Percentiles rank a stretch among this genome's conserved stretches.
These are phyloP conservation scores for Peterozyma xylosa DNA, from an alignment of 805 yeast genomes.

Conservation along the genomic window DNA sequence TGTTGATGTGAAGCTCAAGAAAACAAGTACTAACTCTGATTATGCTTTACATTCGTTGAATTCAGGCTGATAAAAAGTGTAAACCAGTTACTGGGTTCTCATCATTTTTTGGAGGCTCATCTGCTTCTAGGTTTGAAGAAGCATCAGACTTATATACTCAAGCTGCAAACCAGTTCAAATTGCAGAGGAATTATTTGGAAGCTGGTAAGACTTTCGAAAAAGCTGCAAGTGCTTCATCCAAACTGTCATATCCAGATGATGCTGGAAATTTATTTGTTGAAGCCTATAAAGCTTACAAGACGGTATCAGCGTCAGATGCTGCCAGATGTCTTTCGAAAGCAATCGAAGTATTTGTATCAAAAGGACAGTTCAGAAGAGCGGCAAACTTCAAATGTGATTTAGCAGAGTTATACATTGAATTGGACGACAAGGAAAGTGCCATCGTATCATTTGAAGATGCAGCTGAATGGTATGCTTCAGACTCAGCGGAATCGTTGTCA, in stretches of 20 bases:
- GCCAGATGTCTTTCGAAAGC: constrained; percentile 74
- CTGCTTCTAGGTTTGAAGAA: constrained; percentile 68
- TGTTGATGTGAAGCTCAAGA: too few species aligned
- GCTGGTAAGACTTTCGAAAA: constrained; percentile 83
- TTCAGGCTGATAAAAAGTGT: constrained; percentile 62
- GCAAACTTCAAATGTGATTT: constrained; percentile 91
- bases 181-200: constrained; percentile 59
- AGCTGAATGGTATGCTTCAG: constrained; percentile 93
- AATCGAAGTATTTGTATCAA: constrained; percentile 71
- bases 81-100: constrained; percentile 68
- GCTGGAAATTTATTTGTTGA: constrained; percentile 87
- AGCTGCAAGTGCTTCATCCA: constrained; percentile 75
- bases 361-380: constrained; percentile 94
- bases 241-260: constrained; percentile 77
- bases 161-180: constrained; percentile 86
- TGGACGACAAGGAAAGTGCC: constrained; percentile 73
- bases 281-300: constrained; percentile 80
- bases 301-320: constrained; percentile 67
- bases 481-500: constrained; percentile 85
- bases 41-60: too few species aligned
- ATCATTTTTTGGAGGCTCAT: constrained; percentile 57
- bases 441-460: constrained; percentile 80
- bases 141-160: constrained; percentile 86
- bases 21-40: too few species aligned
- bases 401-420: constrained; percentile 66